Conservation (phyloP, 345 rosid species). For the Salix arbutifolia region DNA sequence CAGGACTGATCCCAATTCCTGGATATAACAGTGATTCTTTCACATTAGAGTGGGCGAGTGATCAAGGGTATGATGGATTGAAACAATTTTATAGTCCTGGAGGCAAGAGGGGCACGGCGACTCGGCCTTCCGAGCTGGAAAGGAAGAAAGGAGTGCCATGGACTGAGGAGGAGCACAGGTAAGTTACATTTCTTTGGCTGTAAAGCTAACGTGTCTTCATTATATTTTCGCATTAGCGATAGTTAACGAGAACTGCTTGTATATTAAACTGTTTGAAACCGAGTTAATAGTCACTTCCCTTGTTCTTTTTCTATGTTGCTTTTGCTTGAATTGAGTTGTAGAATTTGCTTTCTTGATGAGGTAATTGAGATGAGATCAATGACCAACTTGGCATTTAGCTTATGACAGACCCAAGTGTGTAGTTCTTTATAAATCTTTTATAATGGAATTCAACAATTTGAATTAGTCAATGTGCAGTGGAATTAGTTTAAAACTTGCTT, state of each 20-base stretch:
- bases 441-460: background rate
- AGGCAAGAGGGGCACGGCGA: conserved; percentile 58
- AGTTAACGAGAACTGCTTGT: background rate
- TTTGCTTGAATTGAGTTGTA: background rate
- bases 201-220: background rate
- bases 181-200: conserved; percentile 7
- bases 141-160: conserved; percentile 99
- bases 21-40: conserved; percentile 69
- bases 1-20: conserved; percentile 81
- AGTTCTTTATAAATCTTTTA: background rate
- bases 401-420: background rate
- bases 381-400: background rate
- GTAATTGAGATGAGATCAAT: background rate
- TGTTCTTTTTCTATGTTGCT: background rate
- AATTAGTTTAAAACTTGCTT: background rate
- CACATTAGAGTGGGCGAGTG: conserved; percentile 68
- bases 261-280: background rate
- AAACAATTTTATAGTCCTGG: conserved; percentile 48
- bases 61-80: conserved; percentile 40
- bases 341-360: background rate
- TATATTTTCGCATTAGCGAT: background rate
- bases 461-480: background rate
- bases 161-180: conserved; percentile 99
- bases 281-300: background rate
- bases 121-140: conserved; percentile 70